Evolutionary conservation across 2,329 filamentous ascomycete genomes (phyloP), one percentile per base, ranked within the genome.

Genomic region (Saccharata proteae): DNA sequence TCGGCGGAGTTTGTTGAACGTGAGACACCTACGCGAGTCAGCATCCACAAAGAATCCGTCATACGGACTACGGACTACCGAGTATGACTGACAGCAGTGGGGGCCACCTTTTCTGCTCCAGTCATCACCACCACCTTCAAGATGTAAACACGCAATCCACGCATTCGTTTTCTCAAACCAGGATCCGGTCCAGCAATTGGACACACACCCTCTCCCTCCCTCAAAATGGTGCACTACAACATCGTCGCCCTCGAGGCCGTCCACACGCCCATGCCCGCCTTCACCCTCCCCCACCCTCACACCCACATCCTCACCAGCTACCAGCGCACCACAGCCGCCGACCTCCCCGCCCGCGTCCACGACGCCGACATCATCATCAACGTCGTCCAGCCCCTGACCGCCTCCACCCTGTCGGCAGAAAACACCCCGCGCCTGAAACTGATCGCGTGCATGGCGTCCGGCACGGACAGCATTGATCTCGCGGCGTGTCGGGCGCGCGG

Each of bases 301-400:
- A 49, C 62, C 5, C 52, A 62, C 42, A 58, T 45, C 3, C 49
- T 62, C 29, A 60, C 54, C 7, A 39, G 45, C 19, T 55, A 65
- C 43, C 43, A 46, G 6, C 43, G 38, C 34, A 60, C 57, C 8
- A 31, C 45, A 3, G 46, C 49, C 6, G 34, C 48, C 16, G 35
- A 61, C 28, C 45, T 68, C 11, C 49, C 55, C 25, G 47, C 48
- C 6, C 57, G 61, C 29, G 51, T 67, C 32, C 51, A 48, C 38
- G 47, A 60, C 44, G 65, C 65, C 11, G 63, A 61, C 4, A 61
- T 69, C 21, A 35, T 64, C 6, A 57, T 65, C 33, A 46, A 57
- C 10, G 59, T 59, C 12, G 53, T 54, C 4, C 46, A 53, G 4
- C 53, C 51, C 17, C 47, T 69, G 15, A 54, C 57, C n/a, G 51